Evolutionary conservation across 148 eudicot species (phyloP), one percentile per base, ranked within the genome.

Genomic region (Silene latifolia): DNA sequence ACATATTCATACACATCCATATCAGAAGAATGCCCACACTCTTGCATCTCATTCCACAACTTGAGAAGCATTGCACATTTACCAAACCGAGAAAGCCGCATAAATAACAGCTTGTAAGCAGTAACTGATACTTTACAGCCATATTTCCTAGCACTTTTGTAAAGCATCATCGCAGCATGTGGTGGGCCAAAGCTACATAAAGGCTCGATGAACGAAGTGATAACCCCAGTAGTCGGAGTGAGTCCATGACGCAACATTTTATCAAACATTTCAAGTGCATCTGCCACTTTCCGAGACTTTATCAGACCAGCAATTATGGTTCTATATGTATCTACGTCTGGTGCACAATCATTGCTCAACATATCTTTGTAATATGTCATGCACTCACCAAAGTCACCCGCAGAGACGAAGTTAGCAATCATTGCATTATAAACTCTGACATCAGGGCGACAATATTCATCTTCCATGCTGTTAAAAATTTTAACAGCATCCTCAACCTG

Each of bases 101-200:
- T 85, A n/a, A 95, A 83, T 84, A 95, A 79, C 69, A 89, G 69
- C 83, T 92, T 95, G 79, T 90, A 95, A 12, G 93, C 92, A 67
- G 58, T 86, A 57, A 82, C n/a, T 27, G 99, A 90, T 75, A 92
- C 58, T 56, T 21, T 75, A 80, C 96, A 87, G 21, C 93, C 92
- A 57, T 69, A 78, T 74, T 89, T 85, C 76, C 81, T 88, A 14
- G 99, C 96, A 79, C 86, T 88, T 73, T 80, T 83, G 63, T 92
- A 90, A 27, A 95, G 85, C 88, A 85, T 82, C 87, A 95, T 77
- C 62, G 96, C 94, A 71, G 97, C 99, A 77, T 95, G 89, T 8
- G 99, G 97, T 0, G 99, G 99, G 27, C 99, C 99, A 83, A 83
- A 92, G 56, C 81, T 81, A 82, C 99, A 95, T 67, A 95, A 73